Evolutionary conservation across 2,329 filamentous ascomycete species (phyloP), one percentile per base, ranked within the genome.

Genomic region (Alternaria metachromatica): DNA sequence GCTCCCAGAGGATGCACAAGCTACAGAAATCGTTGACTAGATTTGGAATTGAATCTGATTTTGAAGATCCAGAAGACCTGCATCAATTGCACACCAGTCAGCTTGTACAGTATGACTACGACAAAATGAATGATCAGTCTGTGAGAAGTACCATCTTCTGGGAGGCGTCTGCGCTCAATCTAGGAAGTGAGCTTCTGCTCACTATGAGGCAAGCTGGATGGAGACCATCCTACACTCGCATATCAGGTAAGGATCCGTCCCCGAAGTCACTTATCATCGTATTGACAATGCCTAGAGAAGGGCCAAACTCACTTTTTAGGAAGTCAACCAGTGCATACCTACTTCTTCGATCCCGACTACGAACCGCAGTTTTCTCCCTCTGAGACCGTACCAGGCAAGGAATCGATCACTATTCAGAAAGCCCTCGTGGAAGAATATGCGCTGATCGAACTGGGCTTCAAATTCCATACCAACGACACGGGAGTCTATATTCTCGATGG

Each of bases 301-400:
- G 66, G 70, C 5, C 67, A 68, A 15, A 75, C 70, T 3, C 65
- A 70, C 58, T 73, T 68, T 51, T 48, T 70, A 11, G 70, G 71
- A 10, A 55, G 51, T n/a, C 58, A 73, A 41, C 65, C 71, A 11
- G 21, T 75, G 0, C 71, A 75, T 37, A 64, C 72, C 3, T 63
- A 72, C 41, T 72, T 75, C 54, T 74, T 75, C 49, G 45, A 54
- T 9, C 67, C 69, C 2, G 59, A 68, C 28, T 75, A 72, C 56
- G 57, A 61, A 44, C 71, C 70, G 5, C 71, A 74, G 51, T 64
- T 71, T 20, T 46, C 26, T 3, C 43, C 61, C 0, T 50, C 58
- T 0, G 58, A 54, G n/a, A 51, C 50, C 1, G 18, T 51, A 6
- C 43, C 61, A 12, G 21, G 25, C 15, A 41, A 58, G 0, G 60